phyloP scores from a whole-genome alignment of 1,284 basidiomycete species.

The Tranzscheliella williamsii region DNA sequence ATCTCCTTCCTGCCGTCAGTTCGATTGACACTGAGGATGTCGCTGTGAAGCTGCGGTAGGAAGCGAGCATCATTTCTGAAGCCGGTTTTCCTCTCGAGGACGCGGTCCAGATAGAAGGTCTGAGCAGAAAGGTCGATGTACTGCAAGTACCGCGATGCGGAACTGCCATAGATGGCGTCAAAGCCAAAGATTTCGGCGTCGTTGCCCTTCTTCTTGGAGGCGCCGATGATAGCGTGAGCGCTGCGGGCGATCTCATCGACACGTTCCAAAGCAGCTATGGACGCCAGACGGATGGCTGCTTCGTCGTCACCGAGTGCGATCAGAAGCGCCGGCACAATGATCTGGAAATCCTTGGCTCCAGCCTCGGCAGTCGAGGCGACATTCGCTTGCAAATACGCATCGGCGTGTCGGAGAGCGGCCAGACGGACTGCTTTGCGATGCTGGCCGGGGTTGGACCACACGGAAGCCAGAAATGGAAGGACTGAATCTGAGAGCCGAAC shows the following conservation, averaged over 20 bases:
- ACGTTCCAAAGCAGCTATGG: slow-evolving; percentile 69
- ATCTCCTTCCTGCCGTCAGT: slow-evolving; percentile 70
- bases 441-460: slow-evolving; percentile 65
- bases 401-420: slow-evolving; percentile 70
- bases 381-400: slow-evolving; percentile 66
- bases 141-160: slow-evolving; percentile 67
- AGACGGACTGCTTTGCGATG: slow-evolving; percentile 37
- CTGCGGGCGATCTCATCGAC: slow-evolving; percentile 61
- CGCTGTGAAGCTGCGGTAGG: slow-evolving; percentile 69
- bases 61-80: slow-evolving; percentile 73
- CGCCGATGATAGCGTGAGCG: slow-evolving; percentile 59
- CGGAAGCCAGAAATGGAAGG: slow-evolving; percentile 77
- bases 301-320: slow-evolving; percentile 69
- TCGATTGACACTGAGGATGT: slow-evolving; percentile 66
- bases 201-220: slow-evolving; percentile 20
- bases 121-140: slow-evolving; percentile 77
- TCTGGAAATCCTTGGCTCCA: slow-evolving; percentile 73
- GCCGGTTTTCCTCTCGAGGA: slow-evolving; percentile 61
- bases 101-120: slow-evolving; percentile 69
- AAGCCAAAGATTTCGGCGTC: slow-evolving; percentile 74
- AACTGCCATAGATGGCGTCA: slow-evolving; percentile 77
- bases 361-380: slow-evolving; percentile 5
- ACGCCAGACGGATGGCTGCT: slow-evolving; percentile 68
- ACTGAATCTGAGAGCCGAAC: slow-evolving; percentile 71
- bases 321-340: slow-evolving; percentile 76